Evolutionary conservation across 441 rosid genomes (phyloP).

Genomic region (Gossypium schwendimanii): DNA sequence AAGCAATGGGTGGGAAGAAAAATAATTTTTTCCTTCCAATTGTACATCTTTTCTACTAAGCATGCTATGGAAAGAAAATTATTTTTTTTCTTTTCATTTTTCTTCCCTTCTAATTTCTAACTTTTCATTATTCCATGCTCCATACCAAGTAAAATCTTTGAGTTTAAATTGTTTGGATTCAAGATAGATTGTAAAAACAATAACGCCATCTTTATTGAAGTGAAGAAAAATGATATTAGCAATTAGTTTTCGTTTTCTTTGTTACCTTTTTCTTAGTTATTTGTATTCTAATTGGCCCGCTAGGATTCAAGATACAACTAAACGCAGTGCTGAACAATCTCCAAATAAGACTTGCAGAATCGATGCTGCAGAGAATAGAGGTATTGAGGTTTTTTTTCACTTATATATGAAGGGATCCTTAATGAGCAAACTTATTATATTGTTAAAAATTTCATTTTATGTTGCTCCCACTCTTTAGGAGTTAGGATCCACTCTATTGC

Average conservation of each 20-base stretch:
- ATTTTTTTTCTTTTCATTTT: neutral
- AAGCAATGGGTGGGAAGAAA: neutral
- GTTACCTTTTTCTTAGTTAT: constrained; percentile 7
- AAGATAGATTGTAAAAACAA: neutral
- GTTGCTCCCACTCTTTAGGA: neutral
- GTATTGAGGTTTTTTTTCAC: constrained; percentile 45
- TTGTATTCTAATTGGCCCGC: constrained; percentile 16
- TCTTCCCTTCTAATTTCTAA: neutral
- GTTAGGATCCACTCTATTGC: no score
- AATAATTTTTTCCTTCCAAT: neutral
- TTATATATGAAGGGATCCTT: neutral
- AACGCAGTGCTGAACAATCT: constrained; percentile 22
- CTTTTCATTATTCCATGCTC: neutral
- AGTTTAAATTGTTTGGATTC: neutral
- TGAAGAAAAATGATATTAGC: constrained; percentile 1
- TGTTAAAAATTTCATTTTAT: neutral
- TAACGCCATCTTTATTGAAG: neutral
- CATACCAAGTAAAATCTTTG: neutral
- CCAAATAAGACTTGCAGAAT: constrained; percentile 23
- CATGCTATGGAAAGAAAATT: neutral
- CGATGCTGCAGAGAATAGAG: constrained; percentile 40
- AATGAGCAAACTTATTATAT: neutral
- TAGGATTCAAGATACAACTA: constrained; percentile 26
- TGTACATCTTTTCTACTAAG: neutral
- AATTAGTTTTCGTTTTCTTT: neutral